Percentiles rank a stretch among this genome's conserved stretches.
Evolutionary conservation across 169 alveolate species (phyloP).

Genomic region (Blepharisma undulans): DNA sequence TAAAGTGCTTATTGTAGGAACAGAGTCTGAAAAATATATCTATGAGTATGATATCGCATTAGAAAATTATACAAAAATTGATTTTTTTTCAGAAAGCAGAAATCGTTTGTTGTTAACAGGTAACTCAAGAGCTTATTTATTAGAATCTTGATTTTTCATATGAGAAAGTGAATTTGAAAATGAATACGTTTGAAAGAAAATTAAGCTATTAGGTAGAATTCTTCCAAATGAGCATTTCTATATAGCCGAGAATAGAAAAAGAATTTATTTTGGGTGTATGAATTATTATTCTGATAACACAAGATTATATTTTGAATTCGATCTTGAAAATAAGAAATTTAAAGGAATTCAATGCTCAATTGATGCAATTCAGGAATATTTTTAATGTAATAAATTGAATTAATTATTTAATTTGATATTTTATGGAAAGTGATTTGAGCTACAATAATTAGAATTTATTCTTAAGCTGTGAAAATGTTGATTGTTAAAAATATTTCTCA

Average conservation of each 20-base stretch:
- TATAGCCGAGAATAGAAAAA: not conserved
- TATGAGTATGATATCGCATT: not conserved
- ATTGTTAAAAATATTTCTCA: no score
- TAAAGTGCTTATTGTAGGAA: not conserved
- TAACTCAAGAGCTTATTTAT: not conserved
- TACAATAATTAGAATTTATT: no score
- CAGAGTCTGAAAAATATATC: not conserved
- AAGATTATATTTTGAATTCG: not conserved
- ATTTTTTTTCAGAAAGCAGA: not conserved
- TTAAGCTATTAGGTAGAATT: no score
- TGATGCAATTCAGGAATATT: not conserved
- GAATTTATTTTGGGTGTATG: not conserved
- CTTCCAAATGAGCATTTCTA: not conserved
- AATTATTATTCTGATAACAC: no score
- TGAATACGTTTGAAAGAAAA: no score
- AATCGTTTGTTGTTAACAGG: not conserved
- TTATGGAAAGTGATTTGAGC: no score
- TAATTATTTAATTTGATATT: no score
- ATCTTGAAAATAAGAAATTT: not conserved
- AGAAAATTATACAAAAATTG: not conserved
- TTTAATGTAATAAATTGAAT: no score
- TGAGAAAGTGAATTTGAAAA: not conserved
- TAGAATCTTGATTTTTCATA: not conserved
- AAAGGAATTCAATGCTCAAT: not conserved
- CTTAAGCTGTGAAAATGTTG: no score